Base-by-base conservation (phyloP, 1,284 basidiomycete species). In the Leccinum solheimii region DNA sequence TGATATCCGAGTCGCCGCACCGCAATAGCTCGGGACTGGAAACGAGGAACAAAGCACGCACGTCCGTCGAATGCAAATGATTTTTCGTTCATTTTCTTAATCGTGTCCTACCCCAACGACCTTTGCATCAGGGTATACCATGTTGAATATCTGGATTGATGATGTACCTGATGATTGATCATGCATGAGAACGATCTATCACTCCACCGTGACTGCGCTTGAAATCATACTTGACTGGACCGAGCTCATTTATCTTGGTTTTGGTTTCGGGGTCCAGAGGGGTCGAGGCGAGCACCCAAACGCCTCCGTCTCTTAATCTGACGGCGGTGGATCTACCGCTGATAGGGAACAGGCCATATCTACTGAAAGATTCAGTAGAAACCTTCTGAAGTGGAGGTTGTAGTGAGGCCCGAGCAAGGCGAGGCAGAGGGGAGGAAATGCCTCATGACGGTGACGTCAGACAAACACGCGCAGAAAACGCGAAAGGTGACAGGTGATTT, bases 201-300 rank as follows among this genome's bases (percentile, higher is more conserved):
- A 26, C 36, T 19, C 21, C 2, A 60, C 32, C 30, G 30, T 32
- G 30, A 32, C 49, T 58, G 43, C 16, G n/a, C 56, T 32, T 34
- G 6, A 52, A 9, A 19, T 52, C 49, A 13, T 64, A 90, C 84
- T 88, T 88, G 38, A 97, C 92, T 43, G 87, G 82, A 0, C 94
- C 94, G 5, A 97, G 78, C 55, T 86, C 81, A 57, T 88, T 82
- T 34, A 97, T 74, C 62, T 86, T 91, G 2, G 79, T 69, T 72
- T 88, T 90, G 3, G 92, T 96, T 40, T 87, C 87, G 5, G 82
- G 77, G 54, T 88, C 86, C 58, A 94, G 77, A 0, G 92, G 91
- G 3, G 92, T 93, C 2, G 92, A 95, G 1, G 93, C 94, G 34
- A 97, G 81, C 1, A 97, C 80, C 86, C 94, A 96, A 23, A 97